These are phyloP conservation scores for Aspergillus pseudonomiae DNA, from an alignment of 2,329 filamentous ascomycete genomes.

Conservation along the genomic window DNA sequence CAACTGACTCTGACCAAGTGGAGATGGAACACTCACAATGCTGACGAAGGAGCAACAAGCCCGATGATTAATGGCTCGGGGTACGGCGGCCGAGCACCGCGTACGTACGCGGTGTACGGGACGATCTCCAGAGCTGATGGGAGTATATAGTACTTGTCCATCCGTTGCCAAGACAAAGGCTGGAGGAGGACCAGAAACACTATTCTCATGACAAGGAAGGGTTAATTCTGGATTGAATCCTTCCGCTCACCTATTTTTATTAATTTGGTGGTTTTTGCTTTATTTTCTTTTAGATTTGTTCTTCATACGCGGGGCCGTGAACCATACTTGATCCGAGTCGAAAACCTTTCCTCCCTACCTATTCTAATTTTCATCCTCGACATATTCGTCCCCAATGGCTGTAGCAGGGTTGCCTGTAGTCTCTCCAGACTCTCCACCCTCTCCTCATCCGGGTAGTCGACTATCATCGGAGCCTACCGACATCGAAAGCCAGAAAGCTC, in stretches of 20 bases:
- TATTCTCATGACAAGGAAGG: background rate
- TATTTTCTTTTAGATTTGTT: background rate
- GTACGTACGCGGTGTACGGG: background rate
- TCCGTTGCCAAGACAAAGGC: background rate
- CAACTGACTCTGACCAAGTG: background rate
- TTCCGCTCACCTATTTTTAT: background rate
- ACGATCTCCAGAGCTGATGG: background rate
- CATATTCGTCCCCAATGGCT: background rate
- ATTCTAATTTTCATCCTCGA: background rate
- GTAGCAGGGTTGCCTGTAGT: background rate
- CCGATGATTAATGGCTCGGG: background rate
- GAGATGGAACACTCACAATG: background rate
- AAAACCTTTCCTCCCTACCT: too few relatives aligned
- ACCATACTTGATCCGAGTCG: too few relatives aligned
- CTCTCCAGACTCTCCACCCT: background rate
- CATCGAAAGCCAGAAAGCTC: background rate
- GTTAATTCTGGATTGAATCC: background rate
- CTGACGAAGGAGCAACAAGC: background rate
- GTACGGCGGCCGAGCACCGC: background rate
- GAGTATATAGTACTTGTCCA: background rate
- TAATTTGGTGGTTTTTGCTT: background rate
- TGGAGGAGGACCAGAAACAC: background rate
- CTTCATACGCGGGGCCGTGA: background rate
- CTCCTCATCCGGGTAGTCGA: background rate
- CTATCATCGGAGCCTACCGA: background rate